Percentiles rank a stretch among this genome's conserved stretches.
Evolutionary conservation across 2,329 filamentous ascomycete species (phyloP).

Genomic region (Microsporum ferrugineum): DNA sequence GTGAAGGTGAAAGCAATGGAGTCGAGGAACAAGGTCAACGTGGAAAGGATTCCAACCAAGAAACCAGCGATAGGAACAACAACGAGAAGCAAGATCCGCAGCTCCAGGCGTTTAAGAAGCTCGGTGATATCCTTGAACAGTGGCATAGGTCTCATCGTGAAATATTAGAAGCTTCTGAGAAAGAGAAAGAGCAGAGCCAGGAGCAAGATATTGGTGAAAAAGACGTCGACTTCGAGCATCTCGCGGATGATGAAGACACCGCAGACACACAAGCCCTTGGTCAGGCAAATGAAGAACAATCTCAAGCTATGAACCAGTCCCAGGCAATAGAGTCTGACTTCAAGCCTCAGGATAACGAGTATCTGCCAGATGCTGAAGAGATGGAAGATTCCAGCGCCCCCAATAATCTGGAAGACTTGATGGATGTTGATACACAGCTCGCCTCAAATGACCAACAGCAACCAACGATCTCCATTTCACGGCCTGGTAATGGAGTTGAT

Average conservation of each 20-base stretch:
- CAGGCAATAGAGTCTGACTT: slow-evolving; percentile 70
- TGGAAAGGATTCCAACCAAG: slow-evolving; percentile 17
- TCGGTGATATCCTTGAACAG: slow-evolving; percentile 81
- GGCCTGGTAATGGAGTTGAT: slow-evolving; percentile 23
- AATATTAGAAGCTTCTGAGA: slow-evolving; percentile 53
- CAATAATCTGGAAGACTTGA: slow-evolving; percentile 40
- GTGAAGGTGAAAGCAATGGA: slow-evolving; percentile 33
- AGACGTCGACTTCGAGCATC: slow-evolving; percentile 81
- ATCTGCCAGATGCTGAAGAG: slow-evolving; percentile 45
- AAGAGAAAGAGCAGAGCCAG: slow-evolving; percentile 44
- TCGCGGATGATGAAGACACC: slow-evolving; percentile 68
- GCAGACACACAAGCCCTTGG: slow-evolving; percentile 89
- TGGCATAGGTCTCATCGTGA: slow-evolving; percentile 85
- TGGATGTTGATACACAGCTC: slow-evolving; percentile 28
- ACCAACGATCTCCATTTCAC: slow-evolving; percentile 11
- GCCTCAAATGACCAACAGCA: slow-evolving; percentile 27
- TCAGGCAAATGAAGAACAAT: slow-evolving; percentile 75
- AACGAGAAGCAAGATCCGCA: slow-evolving; percentile 31
- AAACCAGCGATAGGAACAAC: slow-evolving; percentile 27
- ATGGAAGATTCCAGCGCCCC: slow-evolving; percentile 26
- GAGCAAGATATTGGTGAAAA: slow-evolving; percentile 57
- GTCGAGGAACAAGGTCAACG: slow-evolving; percentile 19
- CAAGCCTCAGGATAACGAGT: slow-evolving; percentile 42
- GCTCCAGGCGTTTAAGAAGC: slow-evolving; percentile 75
- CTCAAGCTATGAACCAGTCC: slow-evolving; percentile 70